Conservation (phyloP, 169 alveolate species). For the Fabrea salina region DNA sequence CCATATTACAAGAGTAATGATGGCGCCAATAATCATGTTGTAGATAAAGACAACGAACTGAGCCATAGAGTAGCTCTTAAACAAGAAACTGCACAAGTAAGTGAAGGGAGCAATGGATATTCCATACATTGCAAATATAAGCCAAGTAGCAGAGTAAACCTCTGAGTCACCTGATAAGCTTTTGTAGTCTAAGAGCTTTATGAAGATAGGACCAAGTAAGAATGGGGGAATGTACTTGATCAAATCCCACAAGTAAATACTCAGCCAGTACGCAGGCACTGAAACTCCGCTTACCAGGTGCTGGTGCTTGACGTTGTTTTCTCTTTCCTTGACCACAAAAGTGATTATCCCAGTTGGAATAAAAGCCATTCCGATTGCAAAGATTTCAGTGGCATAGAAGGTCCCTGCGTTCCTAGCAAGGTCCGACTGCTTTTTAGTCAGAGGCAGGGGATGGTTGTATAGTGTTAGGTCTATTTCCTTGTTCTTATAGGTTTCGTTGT, state of each 20-base stretch:
- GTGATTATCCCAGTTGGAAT: slow-evolving; percentile 83
- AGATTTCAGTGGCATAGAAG: slow-evolving; percentile 42
- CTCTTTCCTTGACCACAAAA: slow-evolving; percentile 75
- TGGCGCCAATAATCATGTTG: slow-evolving; percentile 44
- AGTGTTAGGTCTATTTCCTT: not conserved
- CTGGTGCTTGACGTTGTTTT: slow-evolving; percentile 71
- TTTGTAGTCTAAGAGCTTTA: slow-evolving; percentile 48
- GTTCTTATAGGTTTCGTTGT: not conserved
- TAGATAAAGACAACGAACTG: slow-evolving; percentile 34
- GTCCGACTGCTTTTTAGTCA: not conserved
- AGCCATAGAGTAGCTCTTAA: slow-evolving; percentile 41
- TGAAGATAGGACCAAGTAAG: slow-evolving; percentile 37
- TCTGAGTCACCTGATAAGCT: not conserved
- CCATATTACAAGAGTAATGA: slow-evolving; percentile 29
- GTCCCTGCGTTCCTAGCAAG: slow-evolving; percentile 15
- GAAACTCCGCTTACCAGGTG: slow-evolving; percentile 75
- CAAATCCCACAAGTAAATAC: slow-evolving; percentile 70
- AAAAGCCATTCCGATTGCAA: slow-evolving; percentile 75
- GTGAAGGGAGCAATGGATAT: slow-evolving; percentile 61
- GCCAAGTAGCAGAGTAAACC: slow-evolving; percentile 46
- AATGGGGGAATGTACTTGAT: slow-evolving; percentile 58
- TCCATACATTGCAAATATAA: slow-evolving; percentile 55
- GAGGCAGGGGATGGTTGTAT: slow-evolving; percentile 5
- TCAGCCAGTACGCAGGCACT: slow-evolving; percentile 76
- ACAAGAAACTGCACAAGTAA: slow-evolving; percentile 53